phyloP scores from a whole-genome alignment of 2,329 filamentous ascomycete genomes.

The Paecilomyces sp. region DNA sequence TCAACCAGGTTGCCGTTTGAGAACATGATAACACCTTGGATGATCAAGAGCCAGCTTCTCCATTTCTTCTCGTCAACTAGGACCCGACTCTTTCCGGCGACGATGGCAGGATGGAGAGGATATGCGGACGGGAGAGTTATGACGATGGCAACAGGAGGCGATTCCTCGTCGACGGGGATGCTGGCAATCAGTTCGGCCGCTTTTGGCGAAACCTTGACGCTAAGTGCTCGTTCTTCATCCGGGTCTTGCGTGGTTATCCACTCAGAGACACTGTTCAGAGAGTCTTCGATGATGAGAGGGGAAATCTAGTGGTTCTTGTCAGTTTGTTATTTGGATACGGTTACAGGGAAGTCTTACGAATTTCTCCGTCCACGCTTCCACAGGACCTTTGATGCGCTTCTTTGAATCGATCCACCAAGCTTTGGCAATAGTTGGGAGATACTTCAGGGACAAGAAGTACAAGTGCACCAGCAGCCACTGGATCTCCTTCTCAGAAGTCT shows the following conservation, averaged over 20 bases:
- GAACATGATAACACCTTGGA: slow-evolving; percentile 88
- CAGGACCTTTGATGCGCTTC: slow-evolving; percentile 68
- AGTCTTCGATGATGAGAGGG: slow-evolving; percentile 32
- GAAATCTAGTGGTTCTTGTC: slow-evolving; percentile 26
- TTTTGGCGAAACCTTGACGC: slow-evolving; percentile 63
- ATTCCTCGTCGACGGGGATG: slow-evolving; percentile 82
- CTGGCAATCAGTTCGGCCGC: slow-evolving; percentile 73
- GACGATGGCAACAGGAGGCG: slow-evolving; percentile 72
- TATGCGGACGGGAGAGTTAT: slow-evolving; percentile 75
- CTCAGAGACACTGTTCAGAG: slow-evolving; percentile 31
- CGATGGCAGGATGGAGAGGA: slow-evolving; percentile 70
- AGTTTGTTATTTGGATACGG: slow-evolving; percentile 2
- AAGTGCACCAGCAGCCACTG: slow-evolving; percentile 80
- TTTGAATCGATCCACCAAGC: slow-evolving; percentile 77
- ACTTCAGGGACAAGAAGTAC: slow-evolving; percentile 73
- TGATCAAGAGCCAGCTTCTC: slow-evolving; percentile 82
- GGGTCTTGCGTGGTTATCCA: slow-evolving; percentile 38
- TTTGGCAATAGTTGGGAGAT: slow-evolving; percentile 71
- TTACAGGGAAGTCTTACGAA: slow-evolving; percentile 59
- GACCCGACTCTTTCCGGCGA: slow-evolving; percentile 72
- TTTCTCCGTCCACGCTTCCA: slow-evolving; percentile 80
- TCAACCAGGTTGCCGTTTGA: slow-evolving; percentile 84
- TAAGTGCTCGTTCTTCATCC: slow-evolving; percentile 47
- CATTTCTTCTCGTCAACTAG: slow-evolving; percentile 87
- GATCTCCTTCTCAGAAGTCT: slow-evolving; percentile 63